Evolutionary conservation across 306 rosid genomes (phyloP).

Genomic region (Styphnolobium japonicum): DNA sequence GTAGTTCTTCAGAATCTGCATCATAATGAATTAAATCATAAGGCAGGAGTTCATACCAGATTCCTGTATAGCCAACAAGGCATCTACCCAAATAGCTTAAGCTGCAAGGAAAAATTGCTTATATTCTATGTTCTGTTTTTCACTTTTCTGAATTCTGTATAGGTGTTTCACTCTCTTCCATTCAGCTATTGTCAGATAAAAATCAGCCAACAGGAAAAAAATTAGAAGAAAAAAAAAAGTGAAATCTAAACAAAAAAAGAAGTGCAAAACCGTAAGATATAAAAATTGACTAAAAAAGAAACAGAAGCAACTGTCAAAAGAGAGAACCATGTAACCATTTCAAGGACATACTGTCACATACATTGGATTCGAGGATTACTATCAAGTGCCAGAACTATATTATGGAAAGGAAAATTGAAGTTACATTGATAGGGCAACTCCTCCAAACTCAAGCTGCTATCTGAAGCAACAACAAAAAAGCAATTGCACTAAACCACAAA

Average conservation of each 20-base stretch:
- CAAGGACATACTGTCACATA: not conserved
- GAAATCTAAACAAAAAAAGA: not conserved
- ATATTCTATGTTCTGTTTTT: no score
- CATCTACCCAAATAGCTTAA: no score
- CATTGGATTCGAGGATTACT: conserved; percentile 11
- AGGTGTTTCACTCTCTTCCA: not conserved
- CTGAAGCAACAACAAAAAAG: not conserved
- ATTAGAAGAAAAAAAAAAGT: not conserved
- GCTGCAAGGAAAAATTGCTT: no score
- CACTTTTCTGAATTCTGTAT: no score
- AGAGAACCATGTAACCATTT: not conserved
- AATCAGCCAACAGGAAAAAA: not conserved
- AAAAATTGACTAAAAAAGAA: not conserved
- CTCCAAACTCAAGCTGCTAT: conserved; percentile 3
- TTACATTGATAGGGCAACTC: conserved; percentile 4
- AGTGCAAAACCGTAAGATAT: not conserved
- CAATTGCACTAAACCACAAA: not conserved
- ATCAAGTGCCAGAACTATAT: not conserved
- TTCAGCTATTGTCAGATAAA: not conserved
- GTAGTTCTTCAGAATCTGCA: no score
- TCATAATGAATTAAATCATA: no score
- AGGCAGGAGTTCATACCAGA: no score
- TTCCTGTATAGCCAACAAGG: no score
- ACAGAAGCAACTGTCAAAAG: not conserved
- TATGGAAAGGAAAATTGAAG: not conserved